These are phyloP conservation scores for Fusarium kyushuense DNA, from an alignment of 2,329 filamentous ascomycete species.

Conservation along the genomic window DNA sequence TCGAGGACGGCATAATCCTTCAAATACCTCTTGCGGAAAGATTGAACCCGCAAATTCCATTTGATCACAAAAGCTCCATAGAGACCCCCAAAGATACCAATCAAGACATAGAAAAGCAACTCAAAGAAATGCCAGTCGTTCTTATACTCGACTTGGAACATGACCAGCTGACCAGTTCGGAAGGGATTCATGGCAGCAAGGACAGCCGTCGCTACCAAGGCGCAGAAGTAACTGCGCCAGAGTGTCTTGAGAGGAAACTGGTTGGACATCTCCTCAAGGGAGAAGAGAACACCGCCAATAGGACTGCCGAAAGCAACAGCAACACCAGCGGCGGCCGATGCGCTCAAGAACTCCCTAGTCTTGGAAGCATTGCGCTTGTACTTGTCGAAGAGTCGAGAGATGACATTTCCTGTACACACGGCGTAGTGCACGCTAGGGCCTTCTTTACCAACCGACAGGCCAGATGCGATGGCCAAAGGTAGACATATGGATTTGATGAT, in stretches of 20 bases:
- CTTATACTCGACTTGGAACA: constrained; percentile 98
- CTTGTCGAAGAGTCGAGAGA: constrained; percentile 91
- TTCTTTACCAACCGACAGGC: constrained; percentile 95
- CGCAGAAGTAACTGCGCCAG: constrained; percentile 98
- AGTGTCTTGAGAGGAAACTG: constrained; percentile 97
- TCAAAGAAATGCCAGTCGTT: constrained; percentile 99
- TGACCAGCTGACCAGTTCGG: constrained; percentile 95
- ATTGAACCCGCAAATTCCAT: constrained; percentile 91
- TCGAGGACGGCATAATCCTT: constrained; percentile 86
- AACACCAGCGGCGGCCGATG: constrained; percentile 93
- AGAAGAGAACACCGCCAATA: constrained; percentile 96
- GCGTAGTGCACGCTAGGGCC: constrained; percentile 99
- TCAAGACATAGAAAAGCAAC: constrained; percentile 88
- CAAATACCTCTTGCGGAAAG: constrained; percentile 94
- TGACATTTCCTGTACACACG: constrained; percentile 96
- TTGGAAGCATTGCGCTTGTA: constrained; percentile 93
- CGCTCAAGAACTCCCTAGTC: constrained; percentile 93
- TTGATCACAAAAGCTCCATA: constrained; percentile 98
- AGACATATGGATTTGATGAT: constrained; percentile 94
- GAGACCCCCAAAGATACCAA: constrained; percentile 92
- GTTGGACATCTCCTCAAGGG: constrained; percentile 96
- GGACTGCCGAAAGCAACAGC: constrained; percentile 97
- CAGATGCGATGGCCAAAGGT: constrained; percentile 92
- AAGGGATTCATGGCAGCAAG: constrained; percentile 98
- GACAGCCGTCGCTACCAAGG: constrained; percentile 91